Evolutionary conservation across 1,139 yeast genomes (phyloP).

Genomic region (Pichia sp.): DNA sequence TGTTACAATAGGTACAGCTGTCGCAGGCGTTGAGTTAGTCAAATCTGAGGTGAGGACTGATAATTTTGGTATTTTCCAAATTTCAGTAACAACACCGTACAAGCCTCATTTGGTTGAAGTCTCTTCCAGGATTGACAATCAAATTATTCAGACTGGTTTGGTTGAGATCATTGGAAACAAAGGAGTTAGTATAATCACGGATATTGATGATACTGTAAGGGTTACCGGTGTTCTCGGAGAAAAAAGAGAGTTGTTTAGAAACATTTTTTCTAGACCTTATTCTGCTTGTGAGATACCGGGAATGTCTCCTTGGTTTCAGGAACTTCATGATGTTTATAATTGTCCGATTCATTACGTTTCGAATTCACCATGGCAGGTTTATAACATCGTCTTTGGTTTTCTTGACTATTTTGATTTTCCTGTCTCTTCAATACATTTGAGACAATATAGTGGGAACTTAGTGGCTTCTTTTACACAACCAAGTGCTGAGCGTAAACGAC

Average conservation of each 20-base stretch:
- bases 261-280: constrained; percentile 61
- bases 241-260: constrained; percentile 71
- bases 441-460: constrained; percentile 78
- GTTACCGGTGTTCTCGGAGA: constrained; percentile 86
- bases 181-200: constrained; percentile 76
- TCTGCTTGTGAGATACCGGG: constrained; percentile 64
- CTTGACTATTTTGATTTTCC: constrained; percentile 55
- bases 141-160: constrained; percentile 39
- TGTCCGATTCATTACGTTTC: constrained; percentile 78
- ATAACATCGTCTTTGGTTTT: constrained; percentile 54
- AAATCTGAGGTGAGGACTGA: constrained; percentile 38
- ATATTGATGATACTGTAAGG: constrained; percentile 91
- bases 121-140: constrained; percentile 35
- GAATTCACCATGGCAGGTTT: constrained; percentile 91
- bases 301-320: constrained; percentile 61
- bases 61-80: constrained; percentile 49
- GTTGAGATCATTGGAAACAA: constrained; percentile 33
- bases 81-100: constrained; percentile 41
- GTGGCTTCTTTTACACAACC: constrained; percentile 80
- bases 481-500: constrained; percentile 69
- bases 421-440: constrained; percentile 68
- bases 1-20: constrained; percentile 42
- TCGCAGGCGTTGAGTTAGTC: constrained; percentile 22
- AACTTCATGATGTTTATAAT: constrained; percentile 25
- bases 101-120: constrained; percentile 44